Evolutionary conservation across 495 filamentous ascomycete species (phyloP), one percentile per base, ranked within the genome.

Genomic region (Neurospora sp.): DNA sequence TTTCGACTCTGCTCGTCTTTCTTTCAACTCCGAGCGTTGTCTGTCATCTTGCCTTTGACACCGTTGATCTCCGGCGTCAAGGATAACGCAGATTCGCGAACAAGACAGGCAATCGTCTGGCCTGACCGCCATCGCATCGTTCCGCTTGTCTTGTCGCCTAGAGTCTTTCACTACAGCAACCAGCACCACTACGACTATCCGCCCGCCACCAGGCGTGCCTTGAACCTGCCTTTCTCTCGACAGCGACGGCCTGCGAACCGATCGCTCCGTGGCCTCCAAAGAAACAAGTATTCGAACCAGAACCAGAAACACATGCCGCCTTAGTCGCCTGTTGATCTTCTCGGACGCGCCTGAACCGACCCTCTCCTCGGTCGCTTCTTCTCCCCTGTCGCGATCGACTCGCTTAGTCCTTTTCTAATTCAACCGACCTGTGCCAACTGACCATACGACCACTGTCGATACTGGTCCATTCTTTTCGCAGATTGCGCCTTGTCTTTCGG

Each of bases 331-430:
- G 22, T 69, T 74, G 68, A 72, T 39, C 71, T 71, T 71, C 68
- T 73, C 71, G 75, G 69, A 71, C 75, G 72, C 68, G 66, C 59
- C 73, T 76, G 73, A 78, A 71, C 73, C 71, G 72, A 68, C 76
- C 68, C 38, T 72, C 69, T 74, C 39, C 72, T 69, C 59, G 40
- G 46, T 66, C 27, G 53, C 53, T 66, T 18, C 53, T 71, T 40
- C 35, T 37, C 41, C 53, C 70, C 40, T 37, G 31, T 35, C 31
- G 70, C 35, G 44, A 38, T 38, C 42, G 41, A 68, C 38, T 40
- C 38, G 31, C 42, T 35, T 35, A 35, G 35, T 27, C 40, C 5
- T 69, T 46, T 46, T 69, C 27, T n/a, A n/a, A 22, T 35, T 27
- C 70, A 71, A 39, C 53, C 16, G 44, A 39, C 42, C 40, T n/a